Evolutionary conservation across 371 early-diverging fungal species (phyloP).

Genomic region (Rhizomucor miehei): DNA sequence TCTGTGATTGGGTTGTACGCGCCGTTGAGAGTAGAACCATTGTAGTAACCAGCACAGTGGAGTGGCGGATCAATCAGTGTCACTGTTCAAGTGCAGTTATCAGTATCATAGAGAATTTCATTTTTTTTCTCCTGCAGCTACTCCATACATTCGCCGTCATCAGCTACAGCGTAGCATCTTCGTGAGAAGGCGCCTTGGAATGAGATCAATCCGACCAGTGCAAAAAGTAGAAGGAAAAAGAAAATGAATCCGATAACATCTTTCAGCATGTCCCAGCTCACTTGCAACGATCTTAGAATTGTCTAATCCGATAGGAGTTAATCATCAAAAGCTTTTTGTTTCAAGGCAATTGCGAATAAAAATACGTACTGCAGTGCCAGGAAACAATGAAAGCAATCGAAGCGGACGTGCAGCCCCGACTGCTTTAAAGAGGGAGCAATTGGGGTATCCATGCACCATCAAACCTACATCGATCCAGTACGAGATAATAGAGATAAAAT

Average conservation of each 20-base stretch:
- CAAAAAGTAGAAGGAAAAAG: slow-evolving; percentile 56
- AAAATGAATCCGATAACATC: slow-evolving; percentile 53
- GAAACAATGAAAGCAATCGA: slow-evolving; percentile 44
- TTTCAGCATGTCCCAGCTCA: slow-evolving; percentile 49
- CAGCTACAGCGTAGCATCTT: slow-evolving; percentile 35
- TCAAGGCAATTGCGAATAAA: not conserved
- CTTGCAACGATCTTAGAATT: slow-evolving; percentile 53
- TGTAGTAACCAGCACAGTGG: slow-evolving; percentile 57
- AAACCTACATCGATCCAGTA: slow-evolving; percentile 55
- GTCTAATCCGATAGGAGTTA: too few relatives aligned
- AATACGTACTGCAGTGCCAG: slow-evolving; percentile 54
- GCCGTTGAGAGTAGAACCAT: slow-evolving; percentile 38
- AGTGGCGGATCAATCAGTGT: slow-evolving; percentile 40
- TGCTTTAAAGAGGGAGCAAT: slow-evolving; percentile 54
- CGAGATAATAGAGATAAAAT: slow-evolving; percentile 39
- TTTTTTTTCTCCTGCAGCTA: not conserved
- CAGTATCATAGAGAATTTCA: not conserved
- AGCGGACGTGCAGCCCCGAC: slow-evolving; percentile 50
- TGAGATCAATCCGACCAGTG: slow-evolving; percentile 51
- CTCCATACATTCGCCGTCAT: slow-evolving; percentile 26
- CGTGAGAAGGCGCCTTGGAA: slow-evolving; percentile 55
- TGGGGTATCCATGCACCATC: slow-evolving; percentile 41
- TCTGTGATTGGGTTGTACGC: slow-evolving; percentile 36
- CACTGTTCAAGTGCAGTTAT: too few relatives aligned
- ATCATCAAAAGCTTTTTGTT: not conserved